Percentiles rank a stretch among this genome's conserved stretches.
phyloP scores from a whole-genome alignment of 2,329 filamentous ascomycete genomes.

The Stagonosporopsis cucurbitacearum region DNA sequence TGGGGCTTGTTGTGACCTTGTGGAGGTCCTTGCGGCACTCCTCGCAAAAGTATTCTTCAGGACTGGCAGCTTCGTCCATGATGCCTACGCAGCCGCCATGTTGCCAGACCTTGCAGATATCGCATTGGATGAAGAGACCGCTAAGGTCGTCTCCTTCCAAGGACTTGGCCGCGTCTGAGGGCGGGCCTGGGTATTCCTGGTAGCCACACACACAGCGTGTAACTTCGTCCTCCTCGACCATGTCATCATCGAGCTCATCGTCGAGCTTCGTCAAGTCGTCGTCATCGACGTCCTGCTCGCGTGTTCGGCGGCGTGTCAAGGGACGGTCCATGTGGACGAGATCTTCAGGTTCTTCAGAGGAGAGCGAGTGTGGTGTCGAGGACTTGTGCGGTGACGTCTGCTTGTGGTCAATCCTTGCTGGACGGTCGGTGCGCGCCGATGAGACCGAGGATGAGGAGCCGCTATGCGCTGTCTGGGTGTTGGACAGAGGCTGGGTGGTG shows the following conservation, averaged over 20 bases:
- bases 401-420: slow-evolving; percentile 74
- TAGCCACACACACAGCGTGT: slow-evolving; percentile 94
- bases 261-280: slow-evolving; percentile 55
- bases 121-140: slow-evolving; percentile 97
- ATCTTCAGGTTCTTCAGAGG: slow-evolving; percentile 71
- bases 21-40: slow-evolving; percentile 91
- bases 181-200: slow-evolving; percentile 89
- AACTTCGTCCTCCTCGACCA: slow-evolving; percentile 77
- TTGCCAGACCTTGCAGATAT: slow-evolving; percentile 98
- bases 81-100: slow-evolving; percentile 98
- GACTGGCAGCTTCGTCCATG: slow-evolving; percentile 89
- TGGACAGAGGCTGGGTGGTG: slow-evolving; percentile 71
- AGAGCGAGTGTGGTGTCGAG: slow-evolving; percentile 73
- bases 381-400: slow-evolving; percentile 77
- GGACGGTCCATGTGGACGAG: slow-evolving; percentile 66
- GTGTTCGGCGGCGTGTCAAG: slow-evolving; percentile 78
- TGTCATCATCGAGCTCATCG: slow-evolving; percentile 67
- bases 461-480: slow-evolving; percentile 73
- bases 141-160: slow-evolving; percentile 76
- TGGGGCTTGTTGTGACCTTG: slow-evolving; percentile 77
- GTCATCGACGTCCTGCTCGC: slow-evolving; percentile 72
- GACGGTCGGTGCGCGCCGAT: slow-evolving; percentile 77
- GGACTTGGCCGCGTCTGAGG: slow-evolving; percentile 63
- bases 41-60: slow-evolving; percentile 98
- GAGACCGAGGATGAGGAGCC: slow-evolving; percentile 75